Evolutionary conservation across 495 filamentous ascomycete genomes (phyloP), one percentile per base, ranked within the genome.

Genomic region (Xylaria sp.): DNA sequence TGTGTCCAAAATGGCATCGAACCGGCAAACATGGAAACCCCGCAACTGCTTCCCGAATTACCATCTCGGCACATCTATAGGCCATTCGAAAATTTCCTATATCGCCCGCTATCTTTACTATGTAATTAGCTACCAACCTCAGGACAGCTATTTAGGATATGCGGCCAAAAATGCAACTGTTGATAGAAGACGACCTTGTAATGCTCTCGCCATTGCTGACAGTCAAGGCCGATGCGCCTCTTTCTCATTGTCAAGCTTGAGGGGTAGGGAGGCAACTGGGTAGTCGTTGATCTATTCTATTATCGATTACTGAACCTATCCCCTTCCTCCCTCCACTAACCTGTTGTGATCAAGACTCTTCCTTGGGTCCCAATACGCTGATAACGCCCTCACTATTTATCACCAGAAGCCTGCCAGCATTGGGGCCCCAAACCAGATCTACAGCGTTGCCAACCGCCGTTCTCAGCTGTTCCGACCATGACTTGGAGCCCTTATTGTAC

Each of bases 391-490:
- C 91, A 37, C 81, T 83, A 77, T 90, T 92, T 75, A 97, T 83
- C 17, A 88, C 86, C 53, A 97, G 85, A 68, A 99, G 82, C 73
- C 87, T 91, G 71, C 86, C 89, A n/a, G 92, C 95, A 35, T 87
- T 84, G 9, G 86, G 77, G 12, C 94, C 93, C 94, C 94, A 99
- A 62, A 84, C 83, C 35, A 95, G 85, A 26, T 90, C 91, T 11
- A 90, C 86, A 11, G 91, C 91, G 19, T 92, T 88, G 21, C 91
- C 87, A 26, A 93, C 86, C 19, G 92, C 93, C 74, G 85, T 91
- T 68, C 91, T 86, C 50, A 98, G 82, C 4, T 92, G 90, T 85
- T 98, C 94, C 17, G 92, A 91, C 97, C 97, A 99, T 33, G 85
- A 84, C 85, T 97, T 99, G 40, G 88, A 83, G 19, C 86, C 79